phyloP scores from a whole-genome alignment of 495 filamentous ascomycete species.

The Xylaria grammica region DNA sequence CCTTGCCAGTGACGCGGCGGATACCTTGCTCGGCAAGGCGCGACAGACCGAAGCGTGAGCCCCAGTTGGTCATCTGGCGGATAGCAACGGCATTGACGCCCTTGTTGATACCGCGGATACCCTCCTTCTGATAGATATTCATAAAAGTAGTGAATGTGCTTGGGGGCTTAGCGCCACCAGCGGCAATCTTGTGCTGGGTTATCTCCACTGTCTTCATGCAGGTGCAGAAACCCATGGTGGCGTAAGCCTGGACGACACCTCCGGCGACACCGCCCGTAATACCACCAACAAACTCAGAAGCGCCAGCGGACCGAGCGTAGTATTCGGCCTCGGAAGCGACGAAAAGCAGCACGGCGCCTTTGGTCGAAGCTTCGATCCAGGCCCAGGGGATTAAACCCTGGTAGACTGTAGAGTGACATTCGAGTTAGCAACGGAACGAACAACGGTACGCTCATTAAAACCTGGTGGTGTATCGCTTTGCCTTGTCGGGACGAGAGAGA shows the following conservation, averaged over 20 bases:
- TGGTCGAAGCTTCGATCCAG: constrained; percentile 99
- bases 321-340: constrained; percentile 98
- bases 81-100: constrained; percentile 99
- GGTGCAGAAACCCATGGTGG: constrained; percentile 99
- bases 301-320: constrained; percentile 80
- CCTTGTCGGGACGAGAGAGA: neutral
- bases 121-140: constrained; percentile 94
- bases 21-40: constrained; percentile 90
- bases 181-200: constrained; percentile 94
- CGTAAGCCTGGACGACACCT: constrained; percentile 96
- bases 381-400: constrained; percentile 99
- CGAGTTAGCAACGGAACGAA: neutral
- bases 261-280: constrained; percentile 92
- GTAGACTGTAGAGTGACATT: constrained; percentile 69
- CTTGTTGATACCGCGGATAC: constrained; percentile 94
- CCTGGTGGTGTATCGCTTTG: neutral
- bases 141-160: constrained; percentile 94
- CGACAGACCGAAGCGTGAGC: constrained; percentile 90
- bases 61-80: constrained; percentile 99
- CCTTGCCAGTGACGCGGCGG: constrained; percentile 79
- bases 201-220: constrained; percentile 99
- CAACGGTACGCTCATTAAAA: neutral
- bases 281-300: constrained; percentile 82
- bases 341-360: constrained; percentile 98
- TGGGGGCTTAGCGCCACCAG: constrained; percentile 78